Percentiles rank a stretch among this genome's conserved stretches.
phyloP scores from a whole-genome alignment of 441 rosid species.

The Syzygium syzygioides region DNA sequence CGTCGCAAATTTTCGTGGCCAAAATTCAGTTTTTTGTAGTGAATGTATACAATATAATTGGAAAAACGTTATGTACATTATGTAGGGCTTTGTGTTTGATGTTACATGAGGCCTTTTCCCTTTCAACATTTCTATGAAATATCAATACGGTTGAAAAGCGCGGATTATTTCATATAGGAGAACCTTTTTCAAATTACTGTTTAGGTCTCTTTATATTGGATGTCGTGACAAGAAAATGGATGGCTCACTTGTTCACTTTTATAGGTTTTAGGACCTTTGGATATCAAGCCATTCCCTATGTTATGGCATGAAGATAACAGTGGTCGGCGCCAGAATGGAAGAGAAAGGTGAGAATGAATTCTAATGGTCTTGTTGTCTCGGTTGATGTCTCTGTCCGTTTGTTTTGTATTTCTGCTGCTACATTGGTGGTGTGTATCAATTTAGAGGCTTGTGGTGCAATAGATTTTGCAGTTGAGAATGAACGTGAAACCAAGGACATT shows the following conservation, averaged over 20 bases:
- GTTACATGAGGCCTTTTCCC: neutral
- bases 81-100: neutral
- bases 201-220: neutral
- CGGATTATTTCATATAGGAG: neutral
- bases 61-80: neutral
- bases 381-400: neutral
- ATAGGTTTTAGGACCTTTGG: conserved; percentile 64
- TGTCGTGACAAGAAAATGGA: neutral
- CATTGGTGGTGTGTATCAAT: too few species aligned
- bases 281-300: conserved; percentile 75
- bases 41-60: neutral
- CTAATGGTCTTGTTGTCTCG: neutral
- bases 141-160: neutral
- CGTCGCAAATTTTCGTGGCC: too few species aligned
- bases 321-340: conserved; percentile 62
- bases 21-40: too few species aligned
- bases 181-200: neutral
- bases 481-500: too few species aligned
- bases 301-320: conserved; percentile 92
- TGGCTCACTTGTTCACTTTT: conserved; percentile 1
- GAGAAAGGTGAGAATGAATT: conserved; percentile 58
- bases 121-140: neutral
- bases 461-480: too few species aligned
- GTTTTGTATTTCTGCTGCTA: neutral
- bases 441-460: too few species aligned